A percentile compares a stretch with the other conserved stretches of the same genome.
These are phyloP conservation scores for Bipolaris gigantea DNA, from an alignment of 2,329 filamentous ascomycete genomes.

Conservation along the genomic window DNA sequence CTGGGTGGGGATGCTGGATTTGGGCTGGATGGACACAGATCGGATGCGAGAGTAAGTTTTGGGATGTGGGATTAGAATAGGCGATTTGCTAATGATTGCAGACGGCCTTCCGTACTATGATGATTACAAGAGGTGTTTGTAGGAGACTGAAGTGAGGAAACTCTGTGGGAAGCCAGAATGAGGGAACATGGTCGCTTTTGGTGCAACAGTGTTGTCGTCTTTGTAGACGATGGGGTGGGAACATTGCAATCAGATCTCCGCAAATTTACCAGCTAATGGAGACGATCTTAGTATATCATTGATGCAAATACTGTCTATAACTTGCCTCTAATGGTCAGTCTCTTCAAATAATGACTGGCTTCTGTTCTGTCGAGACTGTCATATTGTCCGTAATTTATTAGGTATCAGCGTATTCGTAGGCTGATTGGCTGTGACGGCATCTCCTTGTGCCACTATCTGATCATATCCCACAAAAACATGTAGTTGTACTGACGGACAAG, in stretches of 20 bases:
- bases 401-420: too few species aligned
- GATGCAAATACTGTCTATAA: too few species aligned
- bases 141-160: background rate
- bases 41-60: constrained; percentile 4
- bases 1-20: constrained; percentile 4
- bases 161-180: background rate
- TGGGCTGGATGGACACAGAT: constrained; percentile 4
- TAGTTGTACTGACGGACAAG: background rate
- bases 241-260: too few species aligned
- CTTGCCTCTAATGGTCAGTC: too few species aligned
- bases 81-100: background rate
- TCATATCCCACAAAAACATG: background rate
- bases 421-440: too few species aligned
- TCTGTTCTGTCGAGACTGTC: too few species aligned
- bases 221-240: background rate
- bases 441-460: background rate
- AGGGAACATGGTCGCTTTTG: background rate
- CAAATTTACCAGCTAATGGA: too few species aligned
- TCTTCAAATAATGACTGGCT: too few species aligned
- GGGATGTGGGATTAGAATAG: background rate
- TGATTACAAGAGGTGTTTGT: background rate
- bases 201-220: background rate
- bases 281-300: too few species aligned
- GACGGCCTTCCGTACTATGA: background rate
- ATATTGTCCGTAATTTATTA: too few species aligned